These are phyloP conservation scores for Plasmodium gonderi DNA, from an alignment of 169 alveolate species.

Conservation along the genomic window DNA sequence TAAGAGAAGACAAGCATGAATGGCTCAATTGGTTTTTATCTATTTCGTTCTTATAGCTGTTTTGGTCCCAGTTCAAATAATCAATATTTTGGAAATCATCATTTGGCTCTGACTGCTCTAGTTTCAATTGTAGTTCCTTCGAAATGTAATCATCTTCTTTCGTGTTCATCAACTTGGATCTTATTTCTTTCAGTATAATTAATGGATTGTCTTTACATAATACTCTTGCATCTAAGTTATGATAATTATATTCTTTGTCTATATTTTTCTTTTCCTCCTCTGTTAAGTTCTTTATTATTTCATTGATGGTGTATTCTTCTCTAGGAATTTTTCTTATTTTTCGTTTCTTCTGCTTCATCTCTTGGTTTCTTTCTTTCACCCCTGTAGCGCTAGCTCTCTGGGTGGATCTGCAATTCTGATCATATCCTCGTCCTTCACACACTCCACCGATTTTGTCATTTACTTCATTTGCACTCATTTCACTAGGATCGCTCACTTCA, in stretches of 20 bases:
- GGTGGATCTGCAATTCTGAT: neutral
- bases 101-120: neutral
- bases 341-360: neutral
- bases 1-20: neutral
- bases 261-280: slow-evolving; percentile 15
- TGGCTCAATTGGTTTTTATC: neutral
- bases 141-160: slow-evolving; percentile 13
- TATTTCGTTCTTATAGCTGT: neutral
- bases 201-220: slow-evolving; percentile 60
- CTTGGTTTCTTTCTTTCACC: neutral
- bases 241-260: slow-evolving; percentile 22
- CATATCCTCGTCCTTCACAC: neutral
- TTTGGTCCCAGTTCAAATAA: neutral
- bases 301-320: slow-evolving; percentile 36
- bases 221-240: slow-evolving; percentile 30
- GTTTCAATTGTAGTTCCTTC: neutral
- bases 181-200: slow-evolving; percentile 43
- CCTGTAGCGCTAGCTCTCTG: neutral
- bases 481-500: neutral
- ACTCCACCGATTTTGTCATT: neutral
- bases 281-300: slow-evolving; percentile 36
- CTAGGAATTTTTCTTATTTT: neutral
- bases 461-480: neutral
- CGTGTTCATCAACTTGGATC: slow-evolving; percentile 16
- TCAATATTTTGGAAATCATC: neutral